Evolutionary conservation across 169 alveolate species (phyloP).

Genomic region (Plasmodium cynomolgi): DNA sequence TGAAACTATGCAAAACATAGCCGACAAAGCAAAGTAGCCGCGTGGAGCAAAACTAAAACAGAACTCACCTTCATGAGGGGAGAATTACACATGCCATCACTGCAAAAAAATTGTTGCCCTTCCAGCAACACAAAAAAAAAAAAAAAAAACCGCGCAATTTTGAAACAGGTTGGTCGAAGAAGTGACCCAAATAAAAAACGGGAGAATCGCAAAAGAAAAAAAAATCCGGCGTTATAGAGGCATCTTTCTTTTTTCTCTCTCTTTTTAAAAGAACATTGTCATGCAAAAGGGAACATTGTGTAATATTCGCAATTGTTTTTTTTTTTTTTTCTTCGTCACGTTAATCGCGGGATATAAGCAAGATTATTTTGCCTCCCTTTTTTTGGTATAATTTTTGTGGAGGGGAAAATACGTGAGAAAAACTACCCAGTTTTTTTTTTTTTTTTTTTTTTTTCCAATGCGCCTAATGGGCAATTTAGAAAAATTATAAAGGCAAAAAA

Average conservation of each 20-base stretch:
- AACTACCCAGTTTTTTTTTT: background rate
- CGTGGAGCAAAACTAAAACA: background rate
- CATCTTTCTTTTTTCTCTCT: background rate
- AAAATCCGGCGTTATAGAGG: background rate
- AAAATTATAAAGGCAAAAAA: background rate
- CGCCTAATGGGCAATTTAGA: background rate
- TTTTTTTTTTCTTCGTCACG: background rate
- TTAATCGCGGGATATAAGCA: background rate
- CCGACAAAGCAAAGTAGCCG: background rate
- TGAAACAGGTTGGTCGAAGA: background rate
- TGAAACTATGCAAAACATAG: background rate
- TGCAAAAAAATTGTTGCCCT: background rate
- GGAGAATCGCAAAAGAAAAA: background rate
- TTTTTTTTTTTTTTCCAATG: background rate
- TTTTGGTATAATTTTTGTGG: background rate
- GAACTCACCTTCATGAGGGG: background rate
- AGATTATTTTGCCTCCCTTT: background rate
- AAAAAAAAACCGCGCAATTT: background rate
- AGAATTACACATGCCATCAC: background rate
- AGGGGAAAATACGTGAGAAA: background rate
- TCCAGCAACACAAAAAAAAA: background rate
- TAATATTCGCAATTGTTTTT: background rate
- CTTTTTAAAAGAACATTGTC: background rate
- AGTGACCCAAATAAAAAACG: background rate
- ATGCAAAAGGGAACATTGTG: background rate